Evolutionary conservation across 805 yeast genomes (phyloP).

Genomic region (Saturnispora ahearnii): DNA sequence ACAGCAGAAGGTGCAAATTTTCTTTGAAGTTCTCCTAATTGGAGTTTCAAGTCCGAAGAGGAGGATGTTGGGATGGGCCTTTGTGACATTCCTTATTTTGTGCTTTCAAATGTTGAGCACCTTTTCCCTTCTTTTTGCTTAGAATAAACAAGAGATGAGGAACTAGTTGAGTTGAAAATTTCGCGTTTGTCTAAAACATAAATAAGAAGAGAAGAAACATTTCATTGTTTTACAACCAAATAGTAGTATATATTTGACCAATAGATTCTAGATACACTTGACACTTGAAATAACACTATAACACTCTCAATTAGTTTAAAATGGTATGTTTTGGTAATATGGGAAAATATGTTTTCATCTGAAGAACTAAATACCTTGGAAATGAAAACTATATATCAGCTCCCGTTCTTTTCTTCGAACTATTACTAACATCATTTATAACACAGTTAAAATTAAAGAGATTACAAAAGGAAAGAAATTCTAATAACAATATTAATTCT

Average conservation of each 20-base stretch:
- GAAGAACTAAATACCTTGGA: no score
- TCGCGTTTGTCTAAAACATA: no score
- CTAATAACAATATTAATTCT: slow-evolving; percentile 11
- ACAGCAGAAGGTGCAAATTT: slow-evolving; percentile 10
- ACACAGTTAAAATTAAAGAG: slow-evolving; percentile 23
- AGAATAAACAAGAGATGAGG: neutral
- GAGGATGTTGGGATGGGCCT: slow-evolving; percentile 12
- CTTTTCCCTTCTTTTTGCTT: neutral
- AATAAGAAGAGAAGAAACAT: no score
- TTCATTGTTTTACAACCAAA: no score
- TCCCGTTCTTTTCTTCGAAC: neutral
- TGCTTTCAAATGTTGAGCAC: no score
- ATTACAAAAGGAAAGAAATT: slow-evolving; percentile 22
- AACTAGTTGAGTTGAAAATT: no score
- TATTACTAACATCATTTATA: neutral
- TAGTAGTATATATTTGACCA: no score
- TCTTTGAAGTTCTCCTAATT: slow-evolving; percentile 36
- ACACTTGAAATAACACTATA: no score
- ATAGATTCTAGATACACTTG: no score
- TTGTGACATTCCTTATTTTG: neutral
- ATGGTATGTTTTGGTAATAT: neutral
- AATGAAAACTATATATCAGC: no score
- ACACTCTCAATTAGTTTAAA: neutral
- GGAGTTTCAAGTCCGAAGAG: slow-evolving; percentile 31
- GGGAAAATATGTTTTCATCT: no score